Conservation (phyloP, 768 basidiomycete genomes). For the Saitozyma sp. region DNA sequence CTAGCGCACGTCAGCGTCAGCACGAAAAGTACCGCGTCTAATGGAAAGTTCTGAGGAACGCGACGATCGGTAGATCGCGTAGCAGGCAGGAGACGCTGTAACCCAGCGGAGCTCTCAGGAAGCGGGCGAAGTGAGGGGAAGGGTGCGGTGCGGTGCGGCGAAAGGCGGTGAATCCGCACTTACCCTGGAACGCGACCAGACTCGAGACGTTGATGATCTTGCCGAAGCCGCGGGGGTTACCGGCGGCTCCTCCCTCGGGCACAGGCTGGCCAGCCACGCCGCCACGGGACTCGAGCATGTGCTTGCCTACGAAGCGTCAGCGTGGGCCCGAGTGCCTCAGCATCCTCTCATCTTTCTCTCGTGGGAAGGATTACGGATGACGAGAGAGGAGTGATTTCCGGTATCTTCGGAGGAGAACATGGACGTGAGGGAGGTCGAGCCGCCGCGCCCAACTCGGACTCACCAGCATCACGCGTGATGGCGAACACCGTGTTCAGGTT, state of each 20-base stretch:
- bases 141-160: too few relatives aligned
- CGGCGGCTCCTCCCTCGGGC: conserved; percentile 39
- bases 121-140: conserved; percentile 50
- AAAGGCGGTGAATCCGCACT: conserved; percentile 3
- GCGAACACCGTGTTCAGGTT: conserved; percentile 87
- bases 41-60: too few relatives aligned
- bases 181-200: conserved; percentile 51
- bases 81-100: background rate
- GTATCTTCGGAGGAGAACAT: too few relatives aligned
- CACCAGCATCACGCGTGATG: conserved; percentile 78
- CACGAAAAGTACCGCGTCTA: too few relatives aligned
- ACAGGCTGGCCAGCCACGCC: conserved; percentile 48
- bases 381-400: background rate
- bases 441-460: background rate
- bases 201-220: conserved; percentile 73
- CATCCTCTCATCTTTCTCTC: background rate
- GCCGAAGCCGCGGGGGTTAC: conserved; percentile 57
- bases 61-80: too few relatives aligned
- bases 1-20: conserved; percentile 2
- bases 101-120: background rate
- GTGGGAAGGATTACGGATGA: background rate
- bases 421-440: too few relatives aligned
- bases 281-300: conserved; percentile 70
- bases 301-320: conserved; percentile 53
- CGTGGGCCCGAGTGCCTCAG: background rate